These are phyloP conservation scores for Xylaria palmicola DNA, from an alignment of 495 filamentous ascomycete species.

Conservation along the genomic window DNA sequence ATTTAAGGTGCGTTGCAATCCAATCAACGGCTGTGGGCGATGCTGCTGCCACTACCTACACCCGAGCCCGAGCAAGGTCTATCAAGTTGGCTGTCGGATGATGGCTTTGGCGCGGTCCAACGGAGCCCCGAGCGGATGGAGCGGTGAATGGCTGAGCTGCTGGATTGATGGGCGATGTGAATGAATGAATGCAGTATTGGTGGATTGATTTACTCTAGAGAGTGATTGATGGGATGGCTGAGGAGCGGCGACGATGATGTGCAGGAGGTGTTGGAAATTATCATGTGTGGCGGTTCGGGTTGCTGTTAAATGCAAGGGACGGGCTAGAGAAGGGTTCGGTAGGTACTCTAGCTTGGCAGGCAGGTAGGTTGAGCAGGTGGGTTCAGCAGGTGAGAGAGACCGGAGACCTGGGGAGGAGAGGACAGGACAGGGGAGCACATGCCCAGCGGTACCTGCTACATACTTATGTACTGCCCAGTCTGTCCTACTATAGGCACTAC, in stretches of 20 bases:
- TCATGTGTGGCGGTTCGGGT: constrained; percentile 5
- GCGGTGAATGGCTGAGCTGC: neutral
- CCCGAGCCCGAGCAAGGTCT: neutral
- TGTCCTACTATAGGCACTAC: no score
- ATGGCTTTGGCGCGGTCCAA: neutral
- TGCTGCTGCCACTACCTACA: neutral
- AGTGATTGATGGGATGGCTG: neutral
- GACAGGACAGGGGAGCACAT: no score
- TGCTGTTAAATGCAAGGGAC: constrained; percentile 16
- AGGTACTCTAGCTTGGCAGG: neutral
- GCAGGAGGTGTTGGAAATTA: constrained; percentile 9
- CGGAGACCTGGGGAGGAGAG: no score
- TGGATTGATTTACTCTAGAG: neutral
- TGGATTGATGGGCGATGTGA: neutral
- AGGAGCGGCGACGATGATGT: constrained; percentile 10
- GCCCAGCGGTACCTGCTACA: no score
- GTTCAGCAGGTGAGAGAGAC: no score
- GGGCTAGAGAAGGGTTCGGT: neutral
- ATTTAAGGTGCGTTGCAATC: constrained; percentile 5
- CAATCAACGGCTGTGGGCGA: constrained; percentile 4
- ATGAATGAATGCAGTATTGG: neutral
- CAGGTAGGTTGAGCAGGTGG: neutral
- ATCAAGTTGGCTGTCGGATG: constrained; percentile 8
- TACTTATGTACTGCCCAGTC: no score
- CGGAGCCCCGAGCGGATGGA: neutral